Evolutionary conservation across 192 early-diverging fungal genomes (phyloP).

Genomic region (Linnemannia exigua): DNA sequence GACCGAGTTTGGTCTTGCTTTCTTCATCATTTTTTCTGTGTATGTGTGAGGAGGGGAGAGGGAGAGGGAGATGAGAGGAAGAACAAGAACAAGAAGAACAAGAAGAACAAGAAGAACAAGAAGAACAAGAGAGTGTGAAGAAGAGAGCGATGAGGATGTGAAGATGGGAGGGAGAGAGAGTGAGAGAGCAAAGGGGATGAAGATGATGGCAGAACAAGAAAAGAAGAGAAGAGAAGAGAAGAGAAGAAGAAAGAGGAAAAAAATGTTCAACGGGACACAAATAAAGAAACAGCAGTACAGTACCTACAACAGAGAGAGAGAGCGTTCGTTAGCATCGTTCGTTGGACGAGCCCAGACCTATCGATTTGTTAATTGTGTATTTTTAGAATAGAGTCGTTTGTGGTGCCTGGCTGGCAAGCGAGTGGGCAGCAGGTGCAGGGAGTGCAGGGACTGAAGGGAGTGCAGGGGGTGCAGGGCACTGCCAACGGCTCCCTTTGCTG

Average conservation of each 20-base stretch:
- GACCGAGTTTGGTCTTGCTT: constrained; percentile 49
- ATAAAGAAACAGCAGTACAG: background rate
- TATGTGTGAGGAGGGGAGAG: background rate
- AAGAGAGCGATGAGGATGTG: background rate
- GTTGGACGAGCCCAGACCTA: background rate
- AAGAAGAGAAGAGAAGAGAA: background rate
- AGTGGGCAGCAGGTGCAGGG: too few relatives aligned
- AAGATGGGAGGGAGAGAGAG: background rate
- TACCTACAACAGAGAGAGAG: background rate
- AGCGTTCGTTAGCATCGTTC: too few relatives aligned
- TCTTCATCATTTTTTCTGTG: constrained; percentile 29
- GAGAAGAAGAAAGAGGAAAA: background rate
- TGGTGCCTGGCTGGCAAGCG: too few relatives aligned
- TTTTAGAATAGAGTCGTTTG: background rate
- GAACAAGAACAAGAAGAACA: background rate
- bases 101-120: background rate
- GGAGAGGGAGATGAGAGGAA: too few relatives aligned
- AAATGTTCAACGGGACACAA: background rate
- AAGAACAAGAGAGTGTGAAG: background rate
- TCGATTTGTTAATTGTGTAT: background rate
- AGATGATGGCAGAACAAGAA: background rate
- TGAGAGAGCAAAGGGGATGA: background rate
- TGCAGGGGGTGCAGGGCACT: too few relatives aligned
- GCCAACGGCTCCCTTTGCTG: too few relatives aligned
- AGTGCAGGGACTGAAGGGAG: too few relatives aligned